phyloP scores from a whole-genome alignment of 2,329 filamentous ascomycete species.

The Fusarium solani-melongenae region DNA sequence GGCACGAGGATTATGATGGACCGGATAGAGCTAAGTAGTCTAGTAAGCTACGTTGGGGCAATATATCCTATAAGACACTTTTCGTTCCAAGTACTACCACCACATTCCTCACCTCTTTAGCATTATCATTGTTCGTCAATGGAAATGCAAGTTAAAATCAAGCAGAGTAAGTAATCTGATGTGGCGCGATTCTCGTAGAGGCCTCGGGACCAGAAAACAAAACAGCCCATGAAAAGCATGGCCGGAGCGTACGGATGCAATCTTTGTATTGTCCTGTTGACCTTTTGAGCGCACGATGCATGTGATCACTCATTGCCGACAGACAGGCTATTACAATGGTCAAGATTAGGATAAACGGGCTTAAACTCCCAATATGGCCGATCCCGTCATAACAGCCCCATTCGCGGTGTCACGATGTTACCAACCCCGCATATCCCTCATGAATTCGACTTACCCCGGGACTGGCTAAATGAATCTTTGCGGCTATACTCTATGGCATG shows the following conservation, averaged over 20 bases:
- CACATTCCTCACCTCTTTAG: neutral
- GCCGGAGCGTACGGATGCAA: neutral
- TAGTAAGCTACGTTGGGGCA: neutral
- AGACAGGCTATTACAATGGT: neutral
- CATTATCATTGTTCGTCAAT: neutral
- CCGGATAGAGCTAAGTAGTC: neutral
- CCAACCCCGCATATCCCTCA: slow-evolving; percentile 13
- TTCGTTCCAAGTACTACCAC: neutral
- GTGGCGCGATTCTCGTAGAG: neutral
- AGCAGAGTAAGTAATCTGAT: neutral
- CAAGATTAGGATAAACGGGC: slow-evolving; percentile 1
- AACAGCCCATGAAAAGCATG: neutral
- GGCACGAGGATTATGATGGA: neutral
- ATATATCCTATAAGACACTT: neutral
- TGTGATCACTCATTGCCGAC: neutral
- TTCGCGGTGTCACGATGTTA: neutral
- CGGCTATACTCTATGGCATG: neutral
- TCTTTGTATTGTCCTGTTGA: neutral
- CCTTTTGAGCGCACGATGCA: neutral
- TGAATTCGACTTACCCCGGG: slow-evolving; percentile 4
- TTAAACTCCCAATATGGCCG: neutral
- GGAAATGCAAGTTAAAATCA: no score
- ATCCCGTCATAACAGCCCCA: slow-evolving; percentile 25
- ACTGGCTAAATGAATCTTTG: slow-evolving; percentile 31
- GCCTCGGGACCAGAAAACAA: neutral